These are phyloP conservation scores for Gigaspora rosea DNA, from an alignment of 192 early-diverging fungal genomes.

Conservation along the genomic window DNA sequence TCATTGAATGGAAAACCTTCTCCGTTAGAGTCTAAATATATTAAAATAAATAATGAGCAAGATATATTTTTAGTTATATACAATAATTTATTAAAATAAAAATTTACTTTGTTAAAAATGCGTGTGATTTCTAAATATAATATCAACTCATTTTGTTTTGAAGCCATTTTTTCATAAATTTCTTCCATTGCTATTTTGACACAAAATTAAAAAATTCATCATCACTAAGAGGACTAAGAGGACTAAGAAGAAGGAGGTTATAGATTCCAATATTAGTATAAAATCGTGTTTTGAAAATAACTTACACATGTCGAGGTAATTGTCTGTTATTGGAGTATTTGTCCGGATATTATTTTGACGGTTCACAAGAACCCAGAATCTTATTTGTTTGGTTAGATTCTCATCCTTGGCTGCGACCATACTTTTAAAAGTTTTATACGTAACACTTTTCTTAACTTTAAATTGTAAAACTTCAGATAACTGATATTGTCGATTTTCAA, in stretches of 20 bases:
- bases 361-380: constrained; percentile 85
- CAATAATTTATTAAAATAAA: neutral
- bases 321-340: constrained; percentile 65
- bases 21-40: neutral
- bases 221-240: too few species aligned
- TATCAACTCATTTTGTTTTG: constrained; percentile 39
- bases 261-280: neutral
- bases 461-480: constrained; percentile 34
- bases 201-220: neutral
- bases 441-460: constrained; percentile 61
- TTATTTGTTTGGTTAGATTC: constrained; percentile 55
- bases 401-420: constrained; percentile 50
- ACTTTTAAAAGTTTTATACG: constrained; percentile 56
- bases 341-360: constrained; percentile 93
- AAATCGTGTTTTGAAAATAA: neutral
- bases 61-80: too few species aligned
- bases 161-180: constrained; percentile 38
- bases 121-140: constrained; percentile 42
- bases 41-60: neutral
- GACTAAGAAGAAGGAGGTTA: neutral
- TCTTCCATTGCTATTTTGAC: constrained; percentile 42
- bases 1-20: constrained; percentile 46
- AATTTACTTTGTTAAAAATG: too few species aligned
- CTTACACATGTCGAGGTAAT: constrained; percentile 50
- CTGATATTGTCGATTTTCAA: constrained; percentile 52